phyloP scores from a whole-genome alignment of 768 basidiomycete species.

The Postia placenta region DNA sequence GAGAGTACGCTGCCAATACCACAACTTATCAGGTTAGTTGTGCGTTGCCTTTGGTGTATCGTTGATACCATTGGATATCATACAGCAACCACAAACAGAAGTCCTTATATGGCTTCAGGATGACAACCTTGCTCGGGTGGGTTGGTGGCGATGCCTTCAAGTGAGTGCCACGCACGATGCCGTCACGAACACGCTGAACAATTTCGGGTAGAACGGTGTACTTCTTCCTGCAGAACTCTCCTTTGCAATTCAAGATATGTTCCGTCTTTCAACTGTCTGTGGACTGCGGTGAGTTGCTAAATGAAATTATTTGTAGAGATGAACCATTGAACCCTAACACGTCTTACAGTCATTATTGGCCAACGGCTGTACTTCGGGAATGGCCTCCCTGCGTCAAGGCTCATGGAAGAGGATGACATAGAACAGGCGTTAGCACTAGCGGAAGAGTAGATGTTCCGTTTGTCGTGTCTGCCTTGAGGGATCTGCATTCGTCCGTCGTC shows the following conservation, averaged over 20 bases:
- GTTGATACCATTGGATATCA: background rate
- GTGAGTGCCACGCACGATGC: slow-evolving; percentile 31
- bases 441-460: slow-evolving; percentile 38
- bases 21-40: slow-evolving; percentile 63
- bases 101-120: slow-evolving; percentile 80
- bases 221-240: slow-evolving; percentile 68
- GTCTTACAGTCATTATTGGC: slow-evolving; percentile 51
- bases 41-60: background rate
- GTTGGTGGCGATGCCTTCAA: slow-evolving; percentile 82
- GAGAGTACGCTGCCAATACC: slow-evolving; percentile 87
- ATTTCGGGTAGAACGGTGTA: slow-evolving; percentile 68
- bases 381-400: slow-evolving; percentile 46
- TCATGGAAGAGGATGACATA: slow-evolving; percentile 55
- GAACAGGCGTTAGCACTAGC: slow-evolving; percentile 69
- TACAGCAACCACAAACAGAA: slow-evolving; percentile 71
- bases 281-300: slow-evolving; percentile 60
- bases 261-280: slow-evolving; percentile 79
- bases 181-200: too few relatives aligned
- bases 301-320: too few relatives aligned
- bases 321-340: too few relatives aligned
- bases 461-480: background rate
- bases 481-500: background rate
- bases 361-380: slow-evolving; percentile 76
- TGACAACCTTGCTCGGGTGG: slow-evolving; percentile 81
- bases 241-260: slow-evolving; percentile 78